Evolutionary conservation across 2,329 filamentous ascomycete genomes (phyloP).

Genomic region (Mollisia scopiformis): DNA sequence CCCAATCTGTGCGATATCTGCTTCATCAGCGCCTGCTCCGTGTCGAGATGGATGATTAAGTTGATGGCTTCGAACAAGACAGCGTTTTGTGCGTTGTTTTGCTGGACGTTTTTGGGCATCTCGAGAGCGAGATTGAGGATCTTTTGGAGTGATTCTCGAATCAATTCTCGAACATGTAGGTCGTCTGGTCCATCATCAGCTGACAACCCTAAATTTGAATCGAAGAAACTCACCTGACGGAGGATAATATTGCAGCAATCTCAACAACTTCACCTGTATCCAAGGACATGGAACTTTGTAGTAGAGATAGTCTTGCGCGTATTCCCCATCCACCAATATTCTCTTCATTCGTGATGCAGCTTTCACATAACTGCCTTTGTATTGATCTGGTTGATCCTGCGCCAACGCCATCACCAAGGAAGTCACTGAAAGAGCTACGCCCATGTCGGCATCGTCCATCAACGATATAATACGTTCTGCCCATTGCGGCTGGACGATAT

Average conservation of each 20-base stretch:
- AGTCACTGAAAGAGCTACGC: slow-evolving; percentile 92
- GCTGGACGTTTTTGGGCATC: slow-evolving; percentile 96
- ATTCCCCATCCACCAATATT: slow-evolving; percentile 88
- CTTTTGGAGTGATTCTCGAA: slow-evolving; percentile 87
- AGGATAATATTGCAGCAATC: slow-evolving; percentile 92
- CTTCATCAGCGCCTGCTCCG: slow-evolving; percentile 91
- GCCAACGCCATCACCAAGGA: slow-evolving; percentile 93
- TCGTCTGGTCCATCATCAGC: slow-evolving; percentile 67
- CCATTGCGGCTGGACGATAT: slow-evolving; percentile 95
- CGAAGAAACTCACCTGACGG: slow-evolving; percentile 69
- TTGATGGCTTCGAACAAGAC: slow-evolving; percentile 99
- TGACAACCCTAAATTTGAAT: background rate
- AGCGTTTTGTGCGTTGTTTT: slow-evolving; percentile 98
- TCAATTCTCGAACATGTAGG: slow-evolving; percentile 86
- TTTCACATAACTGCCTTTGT: slow-evolving; percentile 93
- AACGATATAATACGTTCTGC: slow-evolving; percentile 97
- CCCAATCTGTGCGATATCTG: slow-evolving; percentile 90
- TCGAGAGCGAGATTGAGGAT: slow-evolving; percentile 92
- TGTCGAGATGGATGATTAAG: slow-evolving; percentile 95
- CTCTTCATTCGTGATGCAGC: slow-evolving; percentile 87
- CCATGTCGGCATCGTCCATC: slow-evolving; percentile 95
- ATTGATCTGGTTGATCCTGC: slow-evolving; percentile 92
- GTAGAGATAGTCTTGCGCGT: slow-evolving; percentile 89
- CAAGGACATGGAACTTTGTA: slow-evolving; percentile 99
- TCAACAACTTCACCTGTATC: slow-evolving; percentile 93